Conservation (phyloP, 495 filamentous ascomycete genomes). For the Rusavskia elegans region DNA sequence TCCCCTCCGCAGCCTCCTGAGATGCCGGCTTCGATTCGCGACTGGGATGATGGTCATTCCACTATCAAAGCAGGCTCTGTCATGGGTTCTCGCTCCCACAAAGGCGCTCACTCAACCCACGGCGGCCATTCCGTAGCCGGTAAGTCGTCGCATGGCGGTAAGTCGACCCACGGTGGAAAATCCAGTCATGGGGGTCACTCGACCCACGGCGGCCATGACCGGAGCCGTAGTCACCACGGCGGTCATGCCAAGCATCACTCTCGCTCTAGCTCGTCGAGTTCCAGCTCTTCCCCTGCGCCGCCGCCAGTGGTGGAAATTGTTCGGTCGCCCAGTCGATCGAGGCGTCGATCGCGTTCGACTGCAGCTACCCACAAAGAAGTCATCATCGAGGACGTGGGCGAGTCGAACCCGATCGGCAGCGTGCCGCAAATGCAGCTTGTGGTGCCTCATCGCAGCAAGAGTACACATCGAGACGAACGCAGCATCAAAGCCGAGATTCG, state of each 20-base stretch:
- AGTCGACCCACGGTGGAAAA: not conserved
- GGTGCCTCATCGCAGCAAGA: conserved; percentile 25
- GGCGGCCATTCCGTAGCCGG: not conserved
- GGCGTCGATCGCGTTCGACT: conserved; percentile 6
- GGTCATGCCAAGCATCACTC: conserved; percentile 1
- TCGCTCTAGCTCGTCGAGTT: conserved; percentile 1
- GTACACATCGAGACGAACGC: conserved; percentile 22
- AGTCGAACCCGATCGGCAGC: conserved; percentile 31
- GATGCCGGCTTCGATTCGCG: conserved; percentile 15
- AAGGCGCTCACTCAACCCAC: conserved; percentile 3
- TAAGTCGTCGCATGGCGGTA: not conserved
- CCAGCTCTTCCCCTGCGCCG: not conserved
- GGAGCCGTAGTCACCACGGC: not conserved
- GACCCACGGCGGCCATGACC: not conserved
- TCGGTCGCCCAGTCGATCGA: not conserved
- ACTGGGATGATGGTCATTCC: conserved; percentile 13
- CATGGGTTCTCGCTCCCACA: conserved; percentile 1
- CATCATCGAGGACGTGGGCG: conserved; percentile 23
- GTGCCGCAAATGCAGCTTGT: conserved; percentile 30
- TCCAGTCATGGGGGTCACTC: conserved; percentile 1
- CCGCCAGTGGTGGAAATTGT: not conserved
- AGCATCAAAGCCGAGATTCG: conserved; percentile 44
- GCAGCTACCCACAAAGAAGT: conserved; percentile 15
- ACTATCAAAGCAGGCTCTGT: conserved; percentile 1
- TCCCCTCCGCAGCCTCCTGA: conserved; percentile 6